These are phyloP conservation scores for Euryodendron excelsum DNA, from an alignment of 148 eudicot genomes.

Conservation along the genomic window DNA sequence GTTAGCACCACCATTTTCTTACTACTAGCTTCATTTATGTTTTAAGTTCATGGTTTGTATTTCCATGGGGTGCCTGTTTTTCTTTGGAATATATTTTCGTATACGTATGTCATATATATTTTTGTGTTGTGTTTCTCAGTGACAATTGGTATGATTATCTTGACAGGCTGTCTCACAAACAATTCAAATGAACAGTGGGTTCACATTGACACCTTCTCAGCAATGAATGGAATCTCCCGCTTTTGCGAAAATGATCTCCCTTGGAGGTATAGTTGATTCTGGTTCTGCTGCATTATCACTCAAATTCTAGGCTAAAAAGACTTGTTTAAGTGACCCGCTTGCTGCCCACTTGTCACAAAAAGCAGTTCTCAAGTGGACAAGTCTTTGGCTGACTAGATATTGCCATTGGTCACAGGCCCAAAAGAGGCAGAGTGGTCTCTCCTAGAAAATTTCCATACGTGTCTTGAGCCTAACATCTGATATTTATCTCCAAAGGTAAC, in stretches of 20 bases:
- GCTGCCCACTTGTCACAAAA: background rate
- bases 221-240: constrained; percentile 89
- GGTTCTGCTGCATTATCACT: background rate
- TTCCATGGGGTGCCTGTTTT: background rate
- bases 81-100: background rate
- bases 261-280: constrained; percentile 62
- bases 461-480: too few species aligned
- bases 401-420: background rate
- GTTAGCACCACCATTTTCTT: background rate
- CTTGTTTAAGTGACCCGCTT: background rate
- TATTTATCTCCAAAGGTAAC: too few species aligned
- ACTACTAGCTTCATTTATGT: background rate
- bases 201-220: constrained; percentile 88
- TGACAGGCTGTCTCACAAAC: constrained; percentile 46
- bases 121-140: background rate
- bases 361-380: background rate
- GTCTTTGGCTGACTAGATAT: background rate
- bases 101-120: background rate
- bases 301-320: background rate
- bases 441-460: background rate
- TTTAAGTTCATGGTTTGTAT: too few species aligned
- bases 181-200: constrained; percentile 53
- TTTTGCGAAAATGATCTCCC: constrained; percentile 69
- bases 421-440: background rate
- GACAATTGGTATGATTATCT: constrained; percentile 10